These are phyloP conservation scores for Tetraselmis striata DNA, from an alignment of 139 green algal genomes.

Conservation along the genomic window DNA sequence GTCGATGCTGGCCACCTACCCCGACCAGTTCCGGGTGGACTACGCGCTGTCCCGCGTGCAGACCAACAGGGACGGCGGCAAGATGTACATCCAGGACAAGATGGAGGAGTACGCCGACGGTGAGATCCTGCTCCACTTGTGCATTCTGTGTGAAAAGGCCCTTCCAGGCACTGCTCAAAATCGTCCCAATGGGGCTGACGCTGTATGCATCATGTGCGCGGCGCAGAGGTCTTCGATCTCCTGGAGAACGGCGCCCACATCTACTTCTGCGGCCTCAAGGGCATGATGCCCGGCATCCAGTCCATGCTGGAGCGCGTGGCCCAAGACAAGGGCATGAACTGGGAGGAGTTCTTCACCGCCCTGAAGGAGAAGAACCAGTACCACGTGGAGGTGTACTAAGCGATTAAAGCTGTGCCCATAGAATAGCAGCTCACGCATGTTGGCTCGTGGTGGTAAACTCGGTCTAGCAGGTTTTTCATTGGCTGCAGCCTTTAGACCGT, in stretches of 20 bases:
- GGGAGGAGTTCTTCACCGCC: conserved; percentile 75
- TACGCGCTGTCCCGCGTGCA: conserved; percentile 91
- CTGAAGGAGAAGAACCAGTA: conserved; percentile 66
- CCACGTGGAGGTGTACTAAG: conserved; percentile 70
- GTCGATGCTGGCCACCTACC: conserved; percentile 49
- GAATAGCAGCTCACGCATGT: neutral
- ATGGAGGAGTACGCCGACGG: conserved; percentile 93
- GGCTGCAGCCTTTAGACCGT: neutral
- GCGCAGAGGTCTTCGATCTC: conserved; percentile 89
- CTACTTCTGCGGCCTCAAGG: conserved; percentile 99
- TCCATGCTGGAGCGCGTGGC: conserved; percentile 93
- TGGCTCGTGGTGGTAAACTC: too few relatives aligned
- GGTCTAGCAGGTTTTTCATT: neutral
- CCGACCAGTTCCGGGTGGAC: conserved; percentile 94
- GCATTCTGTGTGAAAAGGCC: too few relatives aligned
- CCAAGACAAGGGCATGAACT: conserved; percentile 78
- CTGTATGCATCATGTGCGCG: too few relatives aligned
- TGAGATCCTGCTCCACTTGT: too few relatives aligned
- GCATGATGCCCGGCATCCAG: conserved; percentile 98
- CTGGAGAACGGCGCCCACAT: conserved; percentile 93
- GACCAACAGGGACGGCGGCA: conserved; percentile 83
- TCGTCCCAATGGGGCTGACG: too few relatives aligned
- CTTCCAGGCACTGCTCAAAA: too few relatives aligned
- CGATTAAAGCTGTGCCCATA: neutral
- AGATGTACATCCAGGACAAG: conserved; percentile 93